phyloP scores from a whole-genome alignment of 2,329 filamentous ascomycete genomes.

The Lachnellula hyalina region DNA sequence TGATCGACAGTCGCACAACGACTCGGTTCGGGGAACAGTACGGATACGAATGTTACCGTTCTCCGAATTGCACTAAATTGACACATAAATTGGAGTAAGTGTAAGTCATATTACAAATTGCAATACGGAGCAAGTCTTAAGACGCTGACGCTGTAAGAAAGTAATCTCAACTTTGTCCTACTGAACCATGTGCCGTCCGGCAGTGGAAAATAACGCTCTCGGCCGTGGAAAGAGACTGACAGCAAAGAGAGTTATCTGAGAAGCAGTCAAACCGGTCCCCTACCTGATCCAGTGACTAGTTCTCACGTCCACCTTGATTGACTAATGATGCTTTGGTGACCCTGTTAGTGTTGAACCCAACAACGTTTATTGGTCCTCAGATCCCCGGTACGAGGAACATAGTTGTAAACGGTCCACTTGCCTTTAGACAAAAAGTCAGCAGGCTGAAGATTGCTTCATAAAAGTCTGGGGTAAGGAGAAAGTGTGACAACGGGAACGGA shows the following conservation, averaged over 20 bases:
- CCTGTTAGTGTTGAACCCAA: neutral
- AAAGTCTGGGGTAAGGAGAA: slow-evolving; percentile 2
- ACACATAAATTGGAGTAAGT: too few species aligned
- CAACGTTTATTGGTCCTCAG: neutral
- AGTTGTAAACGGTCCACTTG: neutral
- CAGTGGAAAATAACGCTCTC: neutral
- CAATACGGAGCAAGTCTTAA: too few species aligned
- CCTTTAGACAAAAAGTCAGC: neutral
- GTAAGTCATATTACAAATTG: too few species aligned
- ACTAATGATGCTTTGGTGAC: neutral
- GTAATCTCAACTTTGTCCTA: too few species aligned
- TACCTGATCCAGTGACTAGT: neutral
- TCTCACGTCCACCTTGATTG: neutral
- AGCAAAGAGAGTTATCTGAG: neutral
- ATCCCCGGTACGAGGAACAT: neutral
- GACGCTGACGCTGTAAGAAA: too few species aligned
- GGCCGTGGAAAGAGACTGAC: neutral
- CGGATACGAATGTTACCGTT: too few species aligned
- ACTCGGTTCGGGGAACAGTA: too few species aligned
- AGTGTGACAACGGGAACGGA: neutral
- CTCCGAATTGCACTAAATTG: too few species aligned
- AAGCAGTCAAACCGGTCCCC: neutral
- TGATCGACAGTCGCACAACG: too few species aligned
- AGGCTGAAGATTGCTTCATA: slow-evolving; percentile 3
- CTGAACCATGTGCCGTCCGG: neutral